Evolutionary conservation across 345 rosid genomes (phyloP), one percentile per base, ranked within the genome.

Genomic region (Pistacia vera): DNA sequence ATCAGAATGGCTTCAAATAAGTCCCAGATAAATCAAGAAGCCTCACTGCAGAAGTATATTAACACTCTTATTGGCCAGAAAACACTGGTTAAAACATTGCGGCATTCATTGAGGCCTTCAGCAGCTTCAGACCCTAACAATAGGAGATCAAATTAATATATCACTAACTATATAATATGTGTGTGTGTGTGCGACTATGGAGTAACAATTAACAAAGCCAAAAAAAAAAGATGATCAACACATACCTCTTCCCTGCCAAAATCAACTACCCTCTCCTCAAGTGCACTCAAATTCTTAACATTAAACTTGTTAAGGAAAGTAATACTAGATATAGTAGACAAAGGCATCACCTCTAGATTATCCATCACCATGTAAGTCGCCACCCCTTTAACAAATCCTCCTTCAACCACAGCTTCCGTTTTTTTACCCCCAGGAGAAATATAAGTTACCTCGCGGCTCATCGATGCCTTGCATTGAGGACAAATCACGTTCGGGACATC

Each of bases 361-460:
- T 79, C 86, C 79, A 64, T 85, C 51, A 83, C 77, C 85, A 81
- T 78, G 54, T 81, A 81, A 0, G 82, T 77, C 4, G 81, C 70
- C 33, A 66, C 58, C 0, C 77, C 83, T 63, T 80, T 86, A 81
- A 82, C 77, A 18, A 28, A 67, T 2, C 76, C 77, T 28, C 66
- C 70, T 22, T 58, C 44, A 76, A 1, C 17, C 4, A 20, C 0
- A 2, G 51, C 11, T 13, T 0, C 17, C 2, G 0, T 0, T 1
- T 7, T 51, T 8, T 33, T 52, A 6, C 18, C 3, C 2, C 41
- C 12, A 0, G 20, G 13, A 33, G 5, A 2, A 28, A 65, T 22
- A 65, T n/a, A 64, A 11, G 51, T 1, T 25, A 46, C 2, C 57
- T 7, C 20, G 0, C 1, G 0, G 4, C 8, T 59, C 58, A 72